Evolutionary conservation across 75 land plant genomes (phyloP), one percentile per base, ranked within the genome.

Genomic region (Pinus albicaulis): DNA sequence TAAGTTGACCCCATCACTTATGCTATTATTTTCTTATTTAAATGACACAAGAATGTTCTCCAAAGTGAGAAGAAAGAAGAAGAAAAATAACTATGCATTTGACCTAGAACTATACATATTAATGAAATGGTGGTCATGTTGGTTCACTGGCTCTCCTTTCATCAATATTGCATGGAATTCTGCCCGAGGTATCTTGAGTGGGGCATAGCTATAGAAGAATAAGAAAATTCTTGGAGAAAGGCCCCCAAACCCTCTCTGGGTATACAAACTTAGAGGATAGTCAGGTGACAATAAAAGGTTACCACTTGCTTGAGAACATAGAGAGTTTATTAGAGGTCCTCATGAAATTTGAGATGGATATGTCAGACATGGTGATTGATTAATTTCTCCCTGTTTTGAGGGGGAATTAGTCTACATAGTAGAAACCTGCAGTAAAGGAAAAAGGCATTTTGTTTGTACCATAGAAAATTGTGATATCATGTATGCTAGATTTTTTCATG

Each of bases 401-500:
- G 71, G 36, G 71, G 71, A 38, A 66, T 66, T 38, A 66, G 36
- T 66, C 48, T 66, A 52, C 71, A 48, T 44, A 55, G 55, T 48
- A 13, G 74, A 55, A 72, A 57, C 34, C 44, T 72, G 68, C 55
- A 13, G 44, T 44, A 71, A 55, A 14, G 77, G 55, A n/a, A 17
- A 75, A 41, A 78, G 80, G n/a, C 34, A 23, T 72, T 19, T 57
- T 65, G 2, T 79, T 84, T 0, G 76, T 23, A 17, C 81, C 76
- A 73, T 77, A 78, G 25, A 73, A 83, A 58, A 82, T 91, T 2
- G 93, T 90, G 38, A 90, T 90, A 63, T 90, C 92, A 76, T 90
- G 92, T 24, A 90, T 90, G 82, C 92, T 90, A 12, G 90, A 78
- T 59, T 91, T 84, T 68, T 82, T 83, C 82, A 84, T 90, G 48